Base-by-base conservation (phyloP, 1,139 yeast species). In the Saccharomyces hybrid region DNA sequence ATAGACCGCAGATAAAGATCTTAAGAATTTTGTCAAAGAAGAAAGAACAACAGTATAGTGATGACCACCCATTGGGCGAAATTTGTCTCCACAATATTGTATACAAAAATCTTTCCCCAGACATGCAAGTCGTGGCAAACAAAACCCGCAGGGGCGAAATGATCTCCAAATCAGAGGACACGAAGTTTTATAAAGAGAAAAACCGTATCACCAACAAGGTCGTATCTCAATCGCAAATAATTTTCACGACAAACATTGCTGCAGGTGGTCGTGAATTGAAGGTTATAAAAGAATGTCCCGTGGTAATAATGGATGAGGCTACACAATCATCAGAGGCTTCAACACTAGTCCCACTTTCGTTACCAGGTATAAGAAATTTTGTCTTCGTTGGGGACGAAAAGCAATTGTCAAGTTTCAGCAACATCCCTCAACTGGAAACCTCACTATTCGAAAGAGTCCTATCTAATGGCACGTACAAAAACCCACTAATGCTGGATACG, bases 331-430 rank as follows among this genome's bases (percentile, higher is more conserved):
- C 88, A 0, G 90, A 84, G 60, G 85, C 88, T 13, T 76, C 83
- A 1, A 82, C 88, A 0, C 73, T 84, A 59, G 85, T 84, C 56
- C 89, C 90, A 11, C 72, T 84, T 56, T 82, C 88, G 4, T 79
- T 84, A 74, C 80, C 83, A 6, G 87, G 86, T 11, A 83, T 84
- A 51, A 80, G 79, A 52, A 83, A 80, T 59, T 81, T 84, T 65
- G 82, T 84, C 2, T 81, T 84, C 67, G 90, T 84, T 49, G 91
- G 90, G 57, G 90, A 84, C 69, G 88, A 84, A 59, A 78, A 78
- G 54, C 85, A 81, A 63, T 70, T 80, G 66, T 73, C 78, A 55
- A 81, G 87, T 59, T 84, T 84, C 66, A 81, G 88, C 3, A 82
- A 82, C 63, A 80, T 84, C 31, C 85, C 83, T 54, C 81, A 77